Evolutionary conservation across 2,329 filamentous ascomycete genomes (phyloP), one percentile per base, ranked within the genome.

Genomic region (Capronia epimyces): DNA sequence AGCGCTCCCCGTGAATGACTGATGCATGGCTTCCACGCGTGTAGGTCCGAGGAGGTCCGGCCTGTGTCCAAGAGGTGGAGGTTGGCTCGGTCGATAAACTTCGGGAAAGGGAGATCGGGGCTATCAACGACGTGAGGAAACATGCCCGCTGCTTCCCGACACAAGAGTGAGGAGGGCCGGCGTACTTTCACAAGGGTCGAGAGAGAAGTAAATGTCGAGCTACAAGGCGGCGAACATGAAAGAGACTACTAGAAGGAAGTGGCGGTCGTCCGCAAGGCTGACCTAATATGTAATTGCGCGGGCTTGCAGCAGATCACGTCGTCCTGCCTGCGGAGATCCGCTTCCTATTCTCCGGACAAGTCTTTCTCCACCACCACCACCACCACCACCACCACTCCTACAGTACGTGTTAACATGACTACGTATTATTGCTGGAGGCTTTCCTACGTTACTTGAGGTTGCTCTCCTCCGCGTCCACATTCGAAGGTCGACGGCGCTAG

Each of bases 1-100:
- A 62, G 89, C 87, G 70, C 74, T 87, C 62, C 93, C 93, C 20
- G 87, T 93, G 72, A 98, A 98, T 47, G 86, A 89, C 55, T 86
- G 84, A 72, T 93, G 94, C 91, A 96, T 96, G 43, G 48, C 20
- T 24, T n/a, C 12, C 24, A 7, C 5, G 41, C 16, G 24, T 20
- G 24, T 10, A 31, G 25, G 13, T 31, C 24, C 15, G 41, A 32
- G 25, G 24, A 29, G 13, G 41, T 29, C 4, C 41, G 24, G 41
- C n/a, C 7, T 13, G 24, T 8, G 4, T 24, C 6, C 20, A 16
- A 13, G 9, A 16, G 24, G 12, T 18, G 20, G 20, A 25, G 20
- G 39, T 15, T 16, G 37, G 16, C 12, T 27, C 12, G 20, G 12
- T 5, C 9, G 18, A 20, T 37, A 5, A 37, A 18, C 34, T 37